These are phyloP conservation scores for Inga laurina DNA, from an alignment of 306 rosid species.

Conservation along the genomic window DNA sequence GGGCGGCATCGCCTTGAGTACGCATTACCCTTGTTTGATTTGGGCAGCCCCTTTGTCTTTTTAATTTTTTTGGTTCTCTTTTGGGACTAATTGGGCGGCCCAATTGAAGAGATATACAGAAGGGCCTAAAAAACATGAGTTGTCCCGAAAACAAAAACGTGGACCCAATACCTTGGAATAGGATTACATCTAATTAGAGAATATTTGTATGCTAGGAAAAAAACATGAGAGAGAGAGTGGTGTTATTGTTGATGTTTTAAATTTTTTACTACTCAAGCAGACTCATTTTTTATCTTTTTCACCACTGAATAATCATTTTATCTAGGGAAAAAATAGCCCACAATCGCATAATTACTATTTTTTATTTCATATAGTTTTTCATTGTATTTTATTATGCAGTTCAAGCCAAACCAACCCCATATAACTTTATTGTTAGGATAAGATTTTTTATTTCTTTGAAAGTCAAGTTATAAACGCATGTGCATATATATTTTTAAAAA, in stretches of 20 bases:
- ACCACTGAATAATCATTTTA: not conserved
- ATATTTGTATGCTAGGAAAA: too few species aligned
- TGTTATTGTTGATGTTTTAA: not conserved
- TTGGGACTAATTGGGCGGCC: not conserved
- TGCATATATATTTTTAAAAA: not conserved
- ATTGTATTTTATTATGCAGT: not conserved
- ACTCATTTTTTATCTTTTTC: not conserved
- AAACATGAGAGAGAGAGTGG: too few species aligned
- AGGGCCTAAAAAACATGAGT: not conserved
- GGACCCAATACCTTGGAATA: too few species aligned
- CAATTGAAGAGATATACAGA: not conserved
- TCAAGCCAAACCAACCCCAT: not conserved
- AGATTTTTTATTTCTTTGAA: too few species aligned
- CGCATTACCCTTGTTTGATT: not conserved
- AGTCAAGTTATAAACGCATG: not conserved
- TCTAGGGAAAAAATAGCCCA: not conserved
- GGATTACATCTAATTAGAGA: too few species aligned
- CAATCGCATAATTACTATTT: not conserved
- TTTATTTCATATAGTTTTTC: not conserved
- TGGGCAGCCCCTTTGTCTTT: not conserved
- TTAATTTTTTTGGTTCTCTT: too few species aligned
- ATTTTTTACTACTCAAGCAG: not conserved
- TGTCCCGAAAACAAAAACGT: too few species aligned
- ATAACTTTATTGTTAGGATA: not conserved
- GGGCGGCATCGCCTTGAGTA: not conserved